Base-by-base conservation (phyloP, 2,329 filamentous ascomycete species). In the Cladobotryum mycophilum region DNA sequence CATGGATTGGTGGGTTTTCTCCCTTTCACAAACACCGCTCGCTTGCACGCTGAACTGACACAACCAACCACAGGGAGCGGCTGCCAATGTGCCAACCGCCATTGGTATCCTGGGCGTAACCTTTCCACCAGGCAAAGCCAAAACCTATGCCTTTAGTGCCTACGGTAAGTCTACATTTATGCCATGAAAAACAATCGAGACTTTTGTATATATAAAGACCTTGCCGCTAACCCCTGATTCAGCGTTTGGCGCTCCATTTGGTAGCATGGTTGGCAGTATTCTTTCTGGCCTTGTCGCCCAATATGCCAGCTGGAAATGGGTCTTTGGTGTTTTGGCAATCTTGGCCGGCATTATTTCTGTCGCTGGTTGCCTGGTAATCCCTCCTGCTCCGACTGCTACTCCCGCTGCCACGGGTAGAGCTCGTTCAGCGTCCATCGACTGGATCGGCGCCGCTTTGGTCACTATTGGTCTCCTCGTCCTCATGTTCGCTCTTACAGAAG, bases 51-150 rank as follows among this genome's bases (percentile, higher is more conserved):
- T 6, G 9, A 30, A 30, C 25, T 30, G 25, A 30, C 25, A 8
- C 9, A 30, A 30, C 8, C 9, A 30, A 30, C 8, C 25, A 17
- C 49, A 79, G 67, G 84, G 83, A 2, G 81, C 81, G 22, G 84
- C 85, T 2, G 82, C 83, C 14, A 87, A 85, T 60, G 81, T 87
- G 1, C 84, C 85, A 0, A 86, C 84, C 0, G 85, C 84, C 0
- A 80, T 88, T 60, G 85, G 85, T 0, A 87, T 88, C 37, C 64
- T 88, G 3, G 84, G 83, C 0, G 78, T 79, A 1, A 86, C 81
- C 0, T 88, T 88, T 49, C 78, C 79, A 1, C 82, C 83, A 0
- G 82, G 84, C 0, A 82, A 80, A 55, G 79, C 82, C 4, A 87
- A 86, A 66, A 87, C 85, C 58, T 85, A 86, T 61, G 83, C 84